Percentiles rank a stretch among this genome's conserved stretches.
Evolutionary conservation across 2,329 filamentous ascomycete species (phyloP).

Genomic region (Penicillium brasilianum): DNA sequence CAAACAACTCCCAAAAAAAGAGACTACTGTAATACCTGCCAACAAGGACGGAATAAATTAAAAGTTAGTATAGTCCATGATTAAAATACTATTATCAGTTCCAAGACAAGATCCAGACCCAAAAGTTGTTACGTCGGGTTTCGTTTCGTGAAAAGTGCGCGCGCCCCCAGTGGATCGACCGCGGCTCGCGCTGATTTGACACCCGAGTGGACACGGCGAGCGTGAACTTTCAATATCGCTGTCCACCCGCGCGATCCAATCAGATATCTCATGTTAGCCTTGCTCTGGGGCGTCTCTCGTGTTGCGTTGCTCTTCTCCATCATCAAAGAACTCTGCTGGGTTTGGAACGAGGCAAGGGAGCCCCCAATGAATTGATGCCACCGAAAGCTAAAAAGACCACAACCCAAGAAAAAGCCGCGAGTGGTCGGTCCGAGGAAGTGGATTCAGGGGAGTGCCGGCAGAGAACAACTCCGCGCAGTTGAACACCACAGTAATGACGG

Average conservation of each 20-base stretch:
- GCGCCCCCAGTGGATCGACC: constrained; percentile 25
- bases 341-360: constrained; percentile 4
- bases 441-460: background rate
- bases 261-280: constrained; percentile 1
- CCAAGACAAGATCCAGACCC: constrained; percentile 14
- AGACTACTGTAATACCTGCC: background rate
- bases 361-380: constrained; percentile 9
- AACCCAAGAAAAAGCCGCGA: background rate
- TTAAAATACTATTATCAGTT: background rate
- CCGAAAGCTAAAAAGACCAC: background rate
- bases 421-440: background rate
- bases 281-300: constrained; percentile 8
- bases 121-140: constrained; percentile 19
- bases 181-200: constrained; percentile 27
- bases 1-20: background rate
- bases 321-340: constrained; percentile 1
- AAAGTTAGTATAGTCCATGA: background rate
- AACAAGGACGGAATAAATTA: background rate
- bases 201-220: constrained; percentile 16
- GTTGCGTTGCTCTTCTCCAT: background rate
- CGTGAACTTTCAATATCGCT: constrained; percentile 22
- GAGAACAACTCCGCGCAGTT: background rate
- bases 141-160: constrained; percentile 26
- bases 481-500: background rate
- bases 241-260: constrained; percentile 19